A percentile compares a stretch with the other conserved stretches of the same genome.
These are phyloP conservation scores for Chernovozyma sophiae-reginae DNA, from an alignment of 1,139 yeast species.

Conservation along the genomic window DNA sequence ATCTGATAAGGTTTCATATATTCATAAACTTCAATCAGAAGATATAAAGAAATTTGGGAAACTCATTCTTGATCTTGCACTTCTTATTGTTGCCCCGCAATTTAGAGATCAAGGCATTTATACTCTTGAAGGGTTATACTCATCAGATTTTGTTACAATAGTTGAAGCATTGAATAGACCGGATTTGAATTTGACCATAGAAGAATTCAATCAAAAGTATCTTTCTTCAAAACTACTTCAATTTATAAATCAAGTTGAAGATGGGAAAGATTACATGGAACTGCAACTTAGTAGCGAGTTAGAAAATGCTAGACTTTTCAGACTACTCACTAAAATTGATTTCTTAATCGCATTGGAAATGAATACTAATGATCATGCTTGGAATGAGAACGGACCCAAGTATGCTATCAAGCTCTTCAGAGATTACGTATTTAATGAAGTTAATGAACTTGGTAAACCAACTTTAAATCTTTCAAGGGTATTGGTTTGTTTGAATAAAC, in stretches of 20 bases:
- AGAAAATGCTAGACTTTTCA: slow-evolving; percentile 83
- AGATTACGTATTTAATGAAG: slow-evolving; percentile 83
- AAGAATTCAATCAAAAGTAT: slow-evolving; percentile 28
- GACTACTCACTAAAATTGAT: slow-evolving; percentile 77
- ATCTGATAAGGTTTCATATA: slow-evolving; percentile 9
- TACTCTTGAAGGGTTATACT: slow-evolving; percentile 1
- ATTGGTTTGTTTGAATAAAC: slow-evolving; percentile 70
- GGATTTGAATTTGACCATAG: background rate
- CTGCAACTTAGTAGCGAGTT: slow-evolving; percentile 65
- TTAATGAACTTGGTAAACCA: slow-evolving; percentile 73
- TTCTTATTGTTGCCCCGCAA: slow-evolving; percentile 33
- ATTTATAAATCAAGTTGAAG: slow-evolving; percentile 52
- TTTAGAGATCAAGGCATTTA: slow-evolving; percentile 13
- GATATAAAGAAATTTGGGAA: slow-evolving; percentile 60
- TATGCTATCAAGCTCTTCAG: slow-evolving; percentile 75
- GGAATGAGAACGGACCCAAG: slow-evolving; percentile 76
- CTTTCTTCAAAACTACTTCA: slow-evolving; percentile 39
- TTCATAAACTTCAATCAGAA: slow-evolving; percentile 34
- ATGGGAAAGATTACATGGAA: slow-evolving; percentile 62
- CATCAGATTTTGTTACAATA: slow-evolving; percentile 2
- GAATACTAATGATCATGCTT: slow-evolving; percentile 46
- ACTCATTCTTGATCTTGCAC: slow-evolving; percentile 53
- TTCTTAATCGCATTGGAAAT: slow-evolving; percentile 78
- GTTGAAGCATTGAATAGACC: slow-evolving; percentile 1
- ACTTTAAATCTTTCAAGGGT: slow-evolving; percentile 82